Percentiles rank a stretch among this genome's conserved stretches.
Conservation (phyloP, 345 rosid species). For the Reutealis trisperma region DNA sequence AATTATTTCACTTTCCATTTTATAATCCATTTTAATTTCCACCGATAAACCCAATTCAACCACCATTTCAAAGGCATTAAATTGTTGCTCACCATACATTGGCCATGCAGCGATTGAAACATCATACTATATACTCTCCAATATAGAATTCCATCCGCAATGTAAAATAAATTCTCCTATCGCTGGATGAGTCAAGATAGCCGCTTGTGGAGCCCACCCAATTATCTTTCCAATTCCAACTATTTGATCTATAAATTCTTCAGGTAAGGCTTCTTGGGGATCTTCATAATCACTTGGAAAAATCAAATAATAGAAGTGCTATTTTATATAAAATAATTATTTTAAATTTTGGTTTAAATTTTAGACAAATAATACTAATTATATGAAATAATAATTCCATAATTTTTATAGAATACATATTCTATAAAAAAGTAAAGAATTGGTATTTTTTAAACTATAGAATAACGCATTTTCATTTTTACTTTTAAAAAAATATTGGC, state of each 20-base stretch:
- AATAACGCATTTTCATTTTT: too few species aligned
- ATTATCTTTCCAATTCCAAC: neutral
- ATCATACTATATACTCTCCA: conserved; percentile 13
- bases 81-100: conserved; percentile 12
- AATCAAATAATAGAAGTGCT: too few species aligned
- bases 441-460: too few species aligned
- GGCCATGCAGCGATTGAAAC: conserved; percentile 16
- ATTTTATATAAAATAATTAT: too few species aligned
- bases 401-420: too few species aligned
- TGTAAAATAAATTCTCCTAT: conserved; percentile 15
- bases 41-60: neutral
- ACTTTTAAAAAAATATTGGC: too few species aligned
- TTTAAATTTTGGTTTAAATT: too few species aligned
- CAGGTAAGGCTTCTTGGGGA: neutral
- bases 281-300: neutral
- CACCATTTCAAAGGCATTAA: conserved; percentile 7
- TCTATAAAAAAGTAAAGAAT: too few species aligned
- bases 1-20: neutral
- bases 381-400: too few species aligned
- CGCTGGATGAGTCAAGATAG: neutral
- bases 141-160: conserved; percentile 16
- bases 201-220: conserved; percentile 12
- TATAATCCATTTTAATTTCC: neutral
- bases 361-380: too few species aligned
- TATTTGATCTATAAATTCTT: neutral